Base-by-base conservation (phyloP, 805 yeast genomes). In the Candida wancherniae region DNA sequence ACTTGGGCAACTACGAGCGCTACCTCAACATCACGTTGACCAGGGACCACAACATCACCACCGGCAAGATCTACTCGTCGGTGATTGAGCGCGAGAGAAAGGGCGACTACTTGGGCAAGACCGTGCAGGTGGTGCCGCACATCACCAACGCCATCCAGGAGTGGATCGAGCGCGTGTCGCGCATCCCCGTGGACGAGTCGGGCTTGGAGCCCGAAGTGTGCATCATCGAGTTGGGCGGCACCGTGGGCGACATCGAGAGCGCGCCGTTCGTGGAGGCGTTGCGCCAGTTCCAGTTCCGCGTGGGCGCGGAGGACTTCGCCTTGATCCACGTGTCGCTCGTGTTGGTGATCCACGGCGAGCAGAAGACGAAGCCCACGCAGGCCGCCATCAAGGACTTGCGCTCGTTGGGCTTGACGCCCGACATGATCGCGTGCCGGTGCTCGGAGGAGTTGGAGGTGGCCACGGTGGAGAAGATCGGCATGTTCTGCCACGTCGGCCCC, bases 71-170 rank as follows among this genome's bases (percentile, higher is more conserved):
- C 46, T 92, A 92, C 67, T 82, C 88, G 31, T 83, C 81, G 46
- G 98, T 92, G 36, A 92, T 92, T 55, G 88, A 88, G 58, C 80
- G 75, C 50, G 98, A 90, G 65, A 80, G 99, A 67, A 84, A 77
- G 40, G 99, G 99, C 54, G 97, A 90, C 61, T 92, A 92, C 54
- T 71, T 92, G 53, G 99, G 99, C 50, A 92, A 92, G 57, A 92
- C 99, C n/a, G 99, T 92, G 29, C 99, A 92, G 68, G 95, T 92
- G 47, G 99, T 92, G 48, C 99, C 99, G 24, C 99, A 92, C 59
- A 73, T 92, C 47, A 92, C 99, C 44, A 84, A 83, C 49, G 97
- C 95, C 17, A 92, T 92, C 55, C 99, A 92, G 68, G 96, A 88
- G 45, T 92, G 99, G 99, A 82, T 92, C 47, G 97, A 92, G 69